Base-by-base conservation (phyloP, 257 asterid genomes). In the Solanum virginianum region DNA sequence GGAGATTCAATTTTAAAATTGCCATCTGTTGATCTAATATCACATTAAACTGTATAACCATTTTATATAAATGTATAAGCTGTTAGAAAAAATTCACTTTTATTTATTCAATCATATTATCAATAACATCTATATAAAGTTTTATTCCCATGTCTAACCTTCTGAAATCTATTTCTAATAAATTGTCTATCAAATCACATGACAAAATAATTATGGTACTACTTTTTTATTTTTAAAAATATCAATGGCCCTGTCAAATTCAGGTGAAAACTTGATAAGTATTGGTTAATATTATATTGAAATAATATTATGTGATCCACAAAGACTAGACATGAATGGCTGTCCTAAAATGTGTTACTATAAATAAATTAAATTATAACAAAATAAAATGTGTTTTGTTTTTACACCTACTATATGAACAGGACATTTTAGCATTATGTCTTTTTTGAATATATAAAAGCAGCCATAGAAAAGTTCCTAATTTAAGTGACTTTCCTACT, bases 401-500 rank as follows among this genome's bases (percentile, higher is more conserved):
- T 75, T 51, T 77, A 24, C 32, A 24, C 47, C 63, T 24, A 8
- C 47, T 16, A 75, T 75, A 49, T 49, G 62, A 51, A 49, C 82
- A 75, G 1, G 6, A 49, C 24, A 32, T 88, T 87, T 62, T 51
- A 72, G 39, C 65, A 14, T 22, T 7, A 13, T 49, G 5, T 5
- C 9, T 29, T 62, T 88, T 82, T 74, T 49, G 59, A 71, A 85
- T 80, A 84, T 74, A 22, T 41, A 36, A 71, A 81, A 83, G 63
- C 47, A 77, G 6, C n/a, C 62, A 51, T 15, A 43, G 15, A 77
- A 63, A 74, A 6, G 6, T 3, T 41, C 54, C 53, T 17, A 47
- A 65, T 63, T 59, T 70, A 54, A 65, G 85, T 90, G 91, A 86
- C 62, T 83, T 84, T 88, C 92, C 89, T 54, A 68, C 84, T 87